Conservation (phyloP, 2,329 filamentous ascomycete genomes). For the Cytospora paraplurivora region DNA sequence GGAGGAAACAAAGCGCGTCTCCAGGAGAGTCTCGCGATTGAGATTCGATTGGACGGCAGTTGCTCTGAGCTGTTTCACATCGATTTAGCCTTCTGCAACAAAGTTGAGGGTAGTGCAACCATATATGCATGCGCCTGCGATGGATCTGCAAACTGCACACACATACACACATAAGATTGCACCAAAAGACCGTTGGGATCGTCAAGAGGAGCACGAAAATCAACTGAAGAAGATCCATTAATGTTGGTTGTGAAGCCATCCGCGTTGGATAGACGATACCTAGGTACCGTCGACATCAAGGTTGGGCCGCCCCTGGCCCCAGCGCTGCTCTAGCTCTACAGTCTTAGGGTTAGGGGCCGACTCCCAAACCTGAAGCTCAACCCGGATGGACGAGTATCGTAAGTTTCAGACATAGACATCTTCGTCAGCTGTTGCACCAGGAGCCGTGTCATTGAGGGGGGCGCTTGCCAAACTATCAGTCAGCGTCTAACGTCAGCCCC, state of each 20-base stretch:
- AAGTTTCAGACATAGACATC: neutral
- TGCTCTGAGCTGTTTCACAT: constrained; percentile 34
- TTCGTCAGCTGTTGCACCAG: neutral
- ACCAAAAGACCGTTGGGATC: neutral
- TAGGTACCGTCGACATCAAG: too few relatives aligned
- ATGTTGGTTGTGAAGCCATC: too few relatives aligned
- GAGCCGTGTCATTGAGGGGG: neutral
- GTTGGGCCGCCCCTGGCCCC: neutral
- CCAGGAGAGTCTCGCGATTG: constrained; percentile 29
- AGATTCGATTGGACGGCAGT: constrained; percentile 35
- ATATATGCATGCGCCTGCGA: constrained; percentile 26
- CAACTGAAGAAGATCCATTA: too few relatives aligned
- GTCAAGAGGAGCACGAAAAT: neutral
- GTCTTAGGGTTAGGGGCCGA: neutral
- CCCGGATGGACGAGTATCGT: neutral
- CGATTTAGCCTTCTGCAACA: constrained; percentile 31
- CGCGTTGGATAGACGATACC: too few relatives aligned
- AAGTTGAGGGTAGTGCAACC: constrained; percentile 28
- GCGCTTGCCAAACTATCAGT: neutral
- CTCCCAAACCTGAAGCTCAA: neutral
- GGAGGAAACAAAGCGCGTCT: constrained; percentile 29
- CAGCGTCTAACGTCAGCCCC: neutral
- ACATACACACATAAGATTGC: neutral
- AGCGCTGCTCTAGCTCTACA: neutral
- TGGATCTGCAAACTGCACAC: neutral